A percentile compares a stretch with the other conserved stretches of the same genome.
Conservation (phyloP, 2,329 filamentous ascomycete species). For the Ophiostoma montium region DNA sequence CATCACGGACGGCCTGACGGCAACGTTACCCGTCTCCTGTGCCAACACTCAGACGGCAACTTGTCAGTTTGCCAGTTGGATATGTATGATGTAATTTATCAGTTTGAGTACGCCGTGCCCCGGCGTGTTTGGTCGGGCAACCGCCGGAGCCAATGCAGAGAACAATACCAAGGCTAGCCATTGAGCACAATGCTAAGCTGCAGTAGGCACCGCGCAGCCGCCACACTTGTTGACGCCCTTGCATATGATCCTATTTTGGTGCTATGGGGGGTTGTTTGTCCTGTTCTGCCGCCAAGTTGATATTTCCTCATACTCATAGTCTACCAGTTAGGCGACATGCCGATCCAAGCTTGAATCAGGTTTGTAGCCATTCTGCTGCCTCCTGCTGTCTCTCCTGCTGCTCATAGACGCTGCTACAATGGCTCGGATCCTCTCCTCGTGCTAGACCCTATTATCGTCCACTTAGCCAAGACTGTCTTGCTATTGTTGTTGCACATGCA, state of each 20-base stretch:
- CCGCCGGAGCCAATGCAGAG: slow-evolving; percentile 1
- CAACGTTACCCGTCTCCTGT: too few species aligned
- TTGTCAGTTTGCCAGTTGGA: too few species aligned
- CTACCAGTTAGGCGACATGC: too few species aligned
- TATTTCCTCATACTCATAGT: neutral
- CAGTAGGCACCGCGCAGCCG: neutral
- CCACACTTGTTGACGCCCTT: neutral
- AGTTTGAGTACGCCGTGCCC: neutral
- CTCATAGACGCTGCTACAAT: too few species aligned
- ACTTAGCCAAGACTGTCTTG: neutral
- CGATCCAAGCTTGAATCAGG: too few species aligned
- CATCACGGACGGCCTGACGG: too few species aligned
- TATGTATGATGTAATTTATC: neutral
- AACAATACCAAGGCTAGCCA: slow-evolving; percentile 11
- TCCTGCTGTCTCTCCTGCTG: too few species aligned
- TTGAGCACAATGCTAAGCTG: slow-evolving; percentile 8
- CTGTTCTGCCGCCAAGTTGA: neutral
- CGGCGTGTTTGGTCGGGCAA: neutral
- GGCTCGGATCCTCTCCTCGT: neutral
- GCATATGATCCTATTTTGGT: too few species aligned
- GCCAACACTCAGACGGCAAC: too few species aligned
- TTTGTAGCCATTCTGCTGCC: too few species aligned
- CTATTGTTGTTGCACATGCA: neutral
- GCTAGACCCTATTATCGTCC: neutral
- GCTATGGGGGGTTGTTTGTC: neutral